Evolutionary conservation across 106 monocot genomes (phyloP).

Genomic region (Narthecium ossifragum): DNA sequence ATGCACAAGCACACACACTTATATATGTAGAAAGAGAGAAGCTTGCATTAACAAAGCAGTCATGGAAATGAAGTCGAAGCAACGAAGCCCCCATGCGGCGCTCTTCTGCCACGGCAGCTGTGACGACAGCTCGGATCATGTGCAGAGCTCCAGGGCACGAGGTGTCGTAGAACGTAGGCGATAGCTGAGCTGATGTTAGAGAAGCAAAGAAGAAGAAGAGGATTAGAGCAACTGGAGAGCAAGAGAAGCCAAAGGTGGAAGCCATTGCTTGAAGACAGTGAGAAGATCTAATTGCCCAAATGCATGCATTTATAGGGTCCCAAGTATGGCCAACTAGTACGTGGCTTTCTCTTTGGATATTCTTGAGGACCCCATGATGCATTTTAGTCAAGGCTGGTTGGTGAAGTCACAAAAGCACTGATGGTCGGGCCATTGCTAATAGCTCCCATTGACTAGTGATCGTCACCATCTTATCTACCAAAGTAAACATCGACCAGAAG

Average conservation of each 20-base stretch:
- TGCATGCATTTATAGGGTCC: background rate
- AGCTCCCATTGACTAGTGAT: background rate
- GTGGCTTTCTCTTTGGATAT: background rate
- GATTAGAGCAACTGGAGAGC: background rate
- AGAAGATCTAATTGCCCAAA: background rate
- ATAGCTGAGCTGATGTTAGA: slow-evolving; percentile 32
- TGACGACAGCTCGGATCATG: slow-evolving; percentile 20
- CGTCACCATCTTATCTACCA: slow-evolving; percentile 8
- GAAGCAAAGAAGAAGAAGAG: slow-evolving; percentile 17
- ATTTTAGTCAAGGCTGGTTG: background rate
- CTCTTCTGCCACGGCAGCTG: slow-evolving; percentile 32
- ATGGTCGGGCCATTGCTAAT: background rate
- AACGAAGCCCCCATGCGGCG: slow-evolving; percentile 25
- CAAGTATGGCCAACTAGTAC: background rate
- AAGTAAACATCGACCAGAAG: background rate
- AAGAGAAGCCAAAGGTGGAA: background rate
- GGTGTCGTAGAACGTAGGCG: slow-evolving; percentile 28
- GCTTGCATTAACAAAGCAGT: slow-evolving; percentile 46
- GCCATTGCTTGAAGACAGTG: slow-evolving; percentile 8
- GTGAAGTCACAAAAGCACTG: background rate
- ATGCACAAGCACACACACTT: background rate
- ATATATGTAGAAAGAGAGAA: background rate
- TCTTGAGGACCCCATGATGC: background rate
- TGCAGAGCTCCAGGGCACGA: slow-evolving; percentile 29
- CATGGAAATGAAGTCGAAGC: slow-evolving; percentile 43